Base-by-base conservation (phyloP, 106 monocot species). In the Xerophyta viscosa region DNA sequence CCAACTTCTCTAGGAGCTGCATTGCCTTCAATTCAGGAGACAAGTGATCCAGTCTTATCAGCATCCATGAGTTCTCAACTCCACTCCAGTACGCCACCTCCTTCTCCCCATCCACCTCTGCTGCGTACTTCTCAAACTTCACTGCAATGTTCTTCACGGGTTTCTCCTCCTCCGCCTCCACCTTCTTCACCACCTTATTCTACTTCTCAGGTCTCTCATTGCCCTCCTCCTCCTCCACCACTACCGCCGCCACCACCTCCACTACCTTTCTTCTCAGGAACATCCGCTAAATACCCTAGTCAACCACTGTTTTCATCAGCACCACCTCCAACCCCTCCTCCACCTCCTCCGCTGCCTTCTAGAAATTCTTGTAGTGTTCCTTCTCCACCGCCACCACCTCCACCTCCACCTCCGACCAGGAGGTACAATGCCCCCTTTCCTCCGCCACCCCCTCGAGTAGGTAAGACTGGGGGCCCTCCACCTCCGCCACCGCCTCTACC, bases 401-500 rank as follows among this genome's bases (percentile, higher is more conserved):
- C 53, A 54, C 30, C 53, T 1, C 3, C 29, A 27, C 30, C 30
- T 31, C 29, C 30, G n/a, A n/a, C n/a, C n/a, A n/a, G n/a, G n/a
- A n/a, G n/a, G n/a, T n/a, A n/a, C n/a, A n/a, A n/a, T n/a, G n/a
- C 20, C 2, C 53, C 53, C 2, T 30, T 30, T 54, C 30, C 53
- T 30, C 30, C 53, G 5, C 3, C 29, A 27, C 30, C 30, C 19
- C 29, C 30, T 39, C 46, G 20, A 47, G 45, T 46, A 46, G 11
- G n/a, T n/a, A n/a, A n/a, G n/a, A n/a, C n/a, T n/a, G n/a, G n/a
- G n/a, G n/a, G n/a, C n/a, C n/a, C n/a, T 46, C 4, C 45, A 66
- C 1, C 41, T 20, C 50, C 64, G 18, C 27, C 19, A 20, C 66
- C 71, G 18, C 58, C 71, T 1, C 59, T 65, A 25, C 66, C 66